These are phyloP conservation scores for Agaricus sinodeliciosus DNA, from an alignment of 768 basidiomycete species.

Conservation along the genomic window DNA sequence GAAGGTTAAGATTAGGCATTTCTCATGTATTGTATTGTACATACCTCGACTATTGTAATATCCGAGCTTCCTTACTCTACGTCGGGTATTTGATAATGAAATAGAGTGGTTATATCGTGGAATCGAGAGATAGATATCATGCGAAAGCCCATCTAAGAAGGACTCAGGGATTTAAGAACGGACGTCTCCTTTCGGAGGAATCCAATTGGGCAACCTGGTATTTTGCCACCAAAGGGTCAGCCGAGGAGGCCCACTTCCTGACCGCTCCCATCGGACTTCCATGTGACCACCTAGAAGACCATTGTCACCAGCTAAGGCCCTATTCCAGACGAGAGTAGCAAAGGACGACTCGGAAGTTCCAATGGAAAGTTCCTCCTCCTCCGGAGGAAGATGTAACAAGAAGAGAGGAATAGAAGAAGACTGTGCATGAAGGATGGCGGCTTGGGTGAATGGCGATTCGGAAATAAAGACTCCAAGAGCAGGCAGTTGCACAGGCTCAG, in stretches of 20 bases:
- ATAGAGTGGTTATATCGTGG: no score
- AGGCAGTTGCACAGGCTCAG: background rate
- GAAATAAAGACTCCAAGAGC: slow-evolving; percentile 73
- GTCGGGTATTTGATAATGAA: no score
- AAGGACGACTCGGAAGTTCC: slow-evolving; percentile 13
- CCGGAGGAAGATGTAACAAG: slow-evolving; percentile 67
- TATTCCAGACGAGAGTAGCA: slow-evolving; percentile 62
- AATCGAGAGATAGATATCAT: no score
- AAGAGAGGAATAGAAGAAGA: slow-evolving; percentile 75
- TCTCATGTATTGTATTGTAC: background rate
- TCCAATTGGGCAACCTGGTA: slow-evolving; percentile 23
- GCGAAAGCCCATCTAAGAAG: no score
- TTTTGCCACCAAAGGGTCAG: slow-evolving; percentile 41
- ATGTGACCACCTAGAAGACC: slow-evolving; percentile 56
- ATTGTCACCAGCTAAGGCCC: slow-evolving; percentile 45
- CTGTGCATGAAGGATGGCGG: slow-evolving; percentile 61
- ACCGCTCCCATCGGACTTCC: slow-evolving; percentile 65
- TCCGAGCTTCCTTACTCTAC: background rate
- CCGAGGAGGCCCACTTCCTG: slow-evolving; percentile 23
- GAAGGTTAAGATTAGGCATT: slow-evolving; percentile 12
- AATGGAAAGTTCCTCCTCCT: slow-evolving; percentile 5
- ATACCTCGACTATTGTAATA: background rate
- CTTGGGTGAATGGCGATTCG: slow-evolving; percentile 71
- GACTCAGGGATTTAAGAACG: no score
- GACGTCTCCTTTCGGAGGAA: slow-evolving; percentile 3